Percentiles rank a stretch among this genome's conserved stretches.
Conservation (phyloP, 2,329 filamentous ascomycete genomes). For the Fusarium staphyleae region DNA sequence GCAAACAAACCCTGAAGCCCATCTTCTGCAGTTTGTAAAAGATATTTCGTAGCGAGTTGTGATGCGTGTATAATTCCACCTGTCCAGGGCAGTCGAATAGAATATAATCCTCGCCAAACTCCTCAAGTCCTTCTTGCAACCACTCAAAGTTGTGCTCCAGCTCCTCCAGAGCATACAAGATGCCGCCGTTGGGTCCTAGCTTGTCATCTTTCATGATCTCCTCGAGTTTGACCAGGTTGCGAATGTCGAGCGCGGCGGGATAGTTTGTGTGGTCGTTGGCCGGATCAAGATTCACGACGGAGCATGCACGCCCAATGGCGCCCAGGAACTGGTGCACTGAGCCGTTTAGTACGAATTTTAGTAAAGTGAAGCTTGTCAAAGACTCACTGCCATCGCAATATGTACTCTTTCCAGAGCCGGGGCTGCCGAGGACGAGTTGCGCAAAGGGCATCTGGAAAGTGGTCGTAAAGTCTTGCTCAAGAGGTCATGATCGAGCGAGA, state of each 20-base stretch:
- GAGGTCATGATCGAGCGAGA: conserved; percentile 34
- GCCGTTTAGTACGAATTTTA: conserved; percentile 2
- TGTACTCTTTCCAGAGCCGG: conserved; percentile 94
- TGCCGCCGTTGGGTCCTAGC: conserved; percentile 89
- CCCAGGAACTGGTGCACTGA: conserved; percentile 95
- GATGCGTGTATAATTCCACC: conserved; percentile 96
- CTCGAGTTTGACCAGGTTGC: conserved; percentile 86
- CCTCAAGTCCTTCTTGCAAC: conserved; percentile 81
- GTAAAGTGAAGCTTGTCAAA: not conserved
- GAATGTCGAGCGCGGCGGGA: conserved; percentile 87
- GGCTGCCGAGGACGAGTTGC: conserved; percentile 91
- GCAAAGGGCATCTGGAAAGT: conserved; percentile 63
- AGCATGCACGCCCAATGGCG: conserved; percentile 93
- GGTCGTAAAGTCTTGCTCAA: conserved; percentile 31
- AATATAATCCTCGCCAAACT: conserved; percentile 87
- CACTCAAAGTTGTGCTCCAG: conserved; percentile 93
- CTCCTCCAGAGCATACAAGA: conserved; percentile 94
- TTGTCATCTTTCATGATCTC: conserved; percentile 93
- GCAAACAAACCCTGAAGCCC: conserved; percentile 79
- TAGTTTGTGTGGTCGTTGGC: conserved; percentile 95
- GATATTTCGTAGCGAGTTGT: conserved; percentile 88
- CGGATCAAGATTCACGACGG: conserved; percentile 94
- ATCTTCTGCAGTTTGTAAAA: conserved; percentile 90
- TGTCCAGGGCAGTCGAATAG: conserved; percentile 97
- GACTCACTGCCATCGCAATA: conserved; percentile 91